Evolutionary conservation across 805 yeast genomes (phyloP), one percentile per base, ranked within the genome.

Genomic region (Candida boidinii): DNA sequence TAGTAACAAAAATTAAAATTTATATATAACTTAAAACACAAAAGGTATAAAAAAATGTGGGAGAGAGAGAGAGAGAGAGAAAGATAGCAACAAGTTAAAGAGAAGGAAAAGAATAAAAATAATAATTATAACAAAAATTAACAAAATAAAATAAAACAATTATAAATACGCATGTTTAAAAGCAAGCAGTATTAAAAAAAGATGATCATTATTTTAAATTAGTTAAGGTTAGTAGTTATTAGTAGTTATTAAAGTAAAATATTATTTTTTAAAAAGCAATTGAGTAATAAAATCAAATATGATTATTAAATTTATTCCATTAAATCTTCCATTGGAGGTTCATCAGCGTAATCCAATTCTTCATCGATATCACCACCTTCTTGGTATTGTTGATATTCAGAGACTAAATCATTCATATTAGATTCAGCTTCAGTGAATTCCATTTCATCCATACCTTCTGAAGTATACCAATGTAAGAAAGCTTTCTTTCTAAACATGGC

Each of bases 371-470:
- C 88, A 36, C 73, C 70, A 37, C 76, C 72, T 34, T 80, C 90
- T 69, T 86, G 95, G 66, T 86, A 84, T 64, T 87, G 95, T 65
- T 84, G 92, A 57, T 87, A 79, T 62, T 87, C 96, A 53, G 79
- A 74, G 36, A 86, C 87, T 54, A 87, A 69, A 62, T 87, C 96
- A 47, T 73, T 74, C 87, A 87, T 76, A 58, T 87, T 83, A 35
- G 90, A 78, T 64, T 85, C 94, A 34, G 96, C 96, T 66, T 87
- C 96, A 37, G 86, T 75, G 61, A 87, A 87, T 65, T 87, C 96
- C 69, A 79, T 71, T 64, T 81, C 94, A 54, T 87, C 96, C 96
- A 87, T 87, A 66, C 96, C 96, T 63, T 87, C 96, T 47, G 79
- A 73, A 8, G 92, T 83, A 64, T 85, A 87, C 96, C 96, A 87